A percentile compares a stretch with the other conserved stretches of the same genome.
Conservation (phyloP, 2,329 filamentous ascomycete species). For the Fusarium dlaminii region DNA sequence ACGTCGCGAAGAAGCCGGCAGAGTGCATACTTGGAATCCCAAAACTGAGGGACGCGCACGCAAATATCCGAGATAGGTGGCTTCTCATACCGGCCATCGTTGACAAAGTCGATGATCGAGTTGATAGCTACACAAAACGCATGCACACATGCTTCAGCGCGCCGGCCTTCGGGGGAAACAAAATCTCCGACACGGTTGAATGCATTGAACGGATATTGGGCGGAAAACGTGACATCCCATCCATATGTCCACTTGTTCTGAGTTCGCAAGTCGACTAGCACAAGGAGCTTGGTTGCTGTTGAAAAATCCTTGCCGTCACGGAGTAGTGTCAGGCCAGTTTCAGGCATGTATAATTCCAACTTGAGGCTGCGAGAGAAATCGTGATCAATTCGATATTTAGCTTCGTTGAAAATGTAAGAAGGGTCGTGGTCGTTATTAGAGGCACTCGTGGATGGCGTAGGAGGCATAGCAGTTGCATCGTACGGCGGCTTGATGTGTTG, state of each 20-base stretch:
- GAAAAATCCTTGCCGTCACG: background rate
- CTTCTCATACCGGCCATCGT: background rate
- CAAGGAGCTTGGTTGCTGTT: background rate
- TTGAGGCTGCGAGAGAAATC: background rate
- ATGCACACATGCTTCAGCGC: background rate
- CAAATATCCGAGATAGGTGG: background rate
- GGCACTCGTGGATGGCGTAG: no score
- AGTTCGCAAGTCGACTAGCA: background rate
- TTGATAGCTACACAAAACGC: background rate
- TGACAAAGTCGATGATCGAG: background rate
- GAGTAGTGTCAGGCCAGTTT: background rate
- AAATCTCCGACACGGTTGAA: background rate
- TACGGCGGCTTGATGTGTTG: background rate
- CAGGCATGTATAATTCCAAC: background rate
- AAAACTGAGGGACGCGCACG: background rate
- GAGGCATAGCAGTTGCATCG: background rate
- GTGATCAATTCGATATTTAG: background rate
- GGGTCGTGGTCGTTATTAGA: background rate
- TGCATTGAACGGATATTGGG: background rate
- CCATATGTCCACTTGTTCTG: background rate
- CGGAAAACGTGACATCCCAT: background rate
- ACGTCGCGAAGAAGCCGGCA: accelerated
- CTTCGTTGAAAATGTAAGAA: background rate
- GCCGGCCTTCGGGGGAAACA: accelerated
- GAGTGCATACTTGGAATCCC: accelerated